These are phyloP conservation scores for Mycena galericulata DNA, from an alignment of 768 basidiomycete genomes.

Conservation along the genomic window DNA sequence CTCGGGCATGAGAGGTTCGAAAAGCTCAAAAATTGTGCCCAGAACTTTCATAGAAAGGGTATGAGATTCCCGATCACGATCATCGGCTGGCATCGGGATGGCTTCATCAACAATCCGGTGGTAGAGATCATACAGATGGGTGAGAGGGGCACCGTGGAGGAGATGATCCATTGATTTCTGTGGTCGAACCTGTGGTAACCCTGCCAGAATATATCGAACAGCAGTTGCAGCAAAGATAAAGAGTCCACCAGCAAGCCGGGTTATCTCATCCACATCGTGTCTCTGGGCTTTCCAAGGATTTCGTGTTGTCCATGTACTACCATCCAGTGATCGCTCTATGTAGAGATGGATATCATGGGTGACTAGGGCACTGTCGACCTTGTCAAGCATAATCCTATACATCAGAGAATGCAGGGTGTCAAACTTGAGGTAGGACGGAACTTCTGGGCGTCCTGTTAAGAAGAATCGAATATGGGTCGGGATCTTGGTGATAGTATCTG, in stretches of 20 bases:
- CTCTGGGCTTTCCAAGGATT: neutral
- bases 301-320: neutral
- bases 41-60: neutral
- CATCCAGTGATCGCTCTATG: neutral
- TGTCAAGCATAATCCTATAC: neutral
- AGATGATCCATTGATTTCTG: neutral
- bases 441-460: constrained; percentile 23
- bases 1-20: neutral
- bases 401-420: neutral
- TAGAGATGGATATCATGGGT: neutral
- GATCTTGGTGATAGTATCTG: neutral
- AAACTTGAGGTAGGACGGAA: constrained; percentile 14
- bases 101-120: neutral
- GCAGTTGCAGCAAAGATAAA: constrained; percentile 7
- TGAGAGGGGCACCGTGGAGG: neutral
- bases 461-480: constrained; percentile 12
- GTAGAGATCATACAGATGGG: neutral
- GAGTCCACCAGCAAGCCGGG: neutral
- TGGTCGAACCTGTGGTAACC: neutral
- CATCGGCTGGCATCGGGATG: neutral
- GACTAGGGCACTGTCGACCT: neutral
- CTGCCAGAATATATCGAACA: neutral
- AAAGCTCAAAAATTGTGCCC: neutral
- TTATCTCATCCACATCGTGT: neutral
- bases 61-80: neutral